These are phyloP conservation scores for Turritis glabra DNA, from an alignment of 345 rosid genomes.

Conservation along the genomic window DNA sequence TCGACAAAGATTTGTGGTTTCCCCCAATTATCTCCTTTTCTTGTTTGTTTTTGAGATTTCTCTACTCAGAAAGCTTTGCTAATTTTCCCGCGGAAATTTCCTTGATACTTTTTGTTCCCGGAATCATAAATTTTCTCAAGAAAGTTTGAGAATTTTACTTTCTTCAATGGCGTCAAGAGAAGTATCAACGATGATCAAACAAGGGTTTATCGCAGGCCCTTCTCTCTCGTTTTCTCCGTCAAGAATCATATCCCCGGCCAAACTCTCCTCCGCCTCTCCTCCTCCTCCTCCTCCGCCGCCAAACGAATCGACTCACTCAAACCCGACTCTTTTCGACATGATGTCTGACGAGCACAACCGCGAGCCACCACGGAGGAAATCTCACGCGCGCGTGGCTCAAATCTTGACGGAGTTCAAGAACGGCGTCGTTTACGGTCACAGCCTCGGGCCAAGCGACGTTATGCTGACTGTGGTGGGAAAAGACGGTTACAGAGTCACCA, in stretches of 20 bases:
- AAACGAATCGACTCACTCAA: slow-evolving; percentile 35
- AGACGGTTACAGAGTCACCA: slow-evolving; percentile 67
- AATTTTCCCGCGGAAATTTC: slow-evolving; percentile 26
- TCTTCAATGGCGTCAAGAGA: slow-evolving; percentile 68
- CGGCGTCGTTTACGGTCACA: slow-evolving; percentile 23
- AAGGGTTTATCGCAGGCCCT: slow-evolving; percentile 74
- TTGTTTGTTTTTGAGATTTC: slow-evolving; percentile 16
- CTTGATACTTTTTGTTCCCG: slow-evolving; percentile 8
- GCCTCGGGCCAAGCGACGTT: slow-evolving; percentile 65
- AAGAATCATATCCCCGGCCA: slow-evolving; percentile 35
- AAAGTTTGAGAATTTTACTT: slow-evolving; percentile 23
- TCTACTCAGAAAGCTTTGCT: neutral
- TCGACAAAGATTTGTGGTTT: neutral
- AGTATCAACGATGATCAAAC: slow-evolving; percentile 78
- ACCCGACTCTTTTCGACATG: slow-evolving; percentile 83
- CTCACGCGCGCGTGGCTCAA: slow-evolving; percentile 59
- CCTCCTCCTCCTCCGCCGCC: slow-evolving; percentile 37
- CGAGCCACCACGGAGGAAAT: slow-evolving; percentile 51
- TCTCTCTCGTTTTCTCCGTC: slow-evolving; percentile 70
- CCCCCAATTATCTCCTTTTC: neutral
- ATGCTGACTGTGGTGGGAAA: slow-evolving; percentile 73
- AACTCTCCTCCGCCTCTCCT: slow-evolving; percentile 48
- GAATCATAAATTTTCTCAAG: neutral
- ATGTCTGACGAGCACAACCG: slow-evolving; percentile 82
- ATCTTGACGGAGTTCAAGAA: slow-evolving; percentile 62